A percentile compares a stretch with the other conserved stretches of the same genome.
Conservation (phyloP, 805 yeast species). For the Candida cerambycidarum region DNA sequence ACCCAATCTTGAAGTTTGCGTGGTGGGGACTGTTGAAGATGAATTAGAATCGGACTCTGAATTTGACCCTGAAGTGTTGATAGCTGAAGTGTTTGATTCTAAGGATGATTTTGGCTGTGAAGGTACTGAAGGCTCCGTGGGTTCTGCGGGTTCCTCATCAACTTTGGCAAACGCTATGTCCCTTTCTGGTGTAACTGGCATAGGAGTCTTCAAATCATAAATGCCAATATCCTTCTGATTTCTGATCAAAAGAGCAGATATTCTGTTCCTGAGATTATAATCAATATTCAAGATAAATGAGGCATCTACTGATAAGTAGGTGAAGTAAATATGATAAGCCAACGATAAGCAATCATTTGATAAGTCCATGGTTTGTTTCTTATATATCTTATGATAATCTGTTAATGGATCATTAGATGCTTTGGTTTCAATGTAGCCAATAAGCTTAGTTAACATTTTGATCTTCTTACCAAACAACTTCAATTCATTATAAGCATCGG, state of each 20-base stretch:
- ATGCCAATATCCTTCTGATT: neutral
- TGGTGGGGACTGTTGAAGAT: neutral
- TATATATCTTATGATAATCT: neutral
- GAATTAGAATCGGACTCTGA: neutral
- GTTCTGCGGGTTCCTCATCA: no score
- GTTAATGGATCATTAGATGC: neutral
- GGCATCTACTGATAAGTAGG: conserved; percentile 64
- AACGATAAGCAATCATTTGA: conserved; percentile 57
- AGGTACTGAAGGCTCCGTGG: no score
- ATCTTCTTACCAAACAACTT: conserved; percentile 50
- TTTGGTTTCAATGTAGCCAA: conserved; percentile 9
- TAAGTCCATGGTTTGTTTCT: conserved; percentile 19
- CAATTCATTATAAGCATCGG: conserved; percentile 68
- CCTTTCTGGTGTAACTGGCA: neutral
- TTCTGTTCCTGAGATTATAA: conserved; percentile 46
- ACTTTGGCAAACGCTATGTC: no score
- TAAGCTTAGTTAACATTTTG: conserved; percentile 17
- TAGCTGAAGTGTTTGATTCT: neutral
- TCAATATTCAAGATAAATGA: conserved; percentile 72
- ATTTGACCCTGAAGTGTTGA: no score
- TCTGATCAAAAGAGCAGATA: conserved; percentile 27
- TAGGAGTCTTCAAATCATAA: conserved; percentile 15
- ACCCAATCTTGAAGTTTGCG: neutral
- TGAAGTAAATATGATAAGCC: conserved; percentile 63
- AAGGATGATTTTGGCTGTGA: no score